Base-by-base conservation (phyloP, 2,329 filamentous ascomycete genomes). In the Thielaviopsis musarum region DNA sequence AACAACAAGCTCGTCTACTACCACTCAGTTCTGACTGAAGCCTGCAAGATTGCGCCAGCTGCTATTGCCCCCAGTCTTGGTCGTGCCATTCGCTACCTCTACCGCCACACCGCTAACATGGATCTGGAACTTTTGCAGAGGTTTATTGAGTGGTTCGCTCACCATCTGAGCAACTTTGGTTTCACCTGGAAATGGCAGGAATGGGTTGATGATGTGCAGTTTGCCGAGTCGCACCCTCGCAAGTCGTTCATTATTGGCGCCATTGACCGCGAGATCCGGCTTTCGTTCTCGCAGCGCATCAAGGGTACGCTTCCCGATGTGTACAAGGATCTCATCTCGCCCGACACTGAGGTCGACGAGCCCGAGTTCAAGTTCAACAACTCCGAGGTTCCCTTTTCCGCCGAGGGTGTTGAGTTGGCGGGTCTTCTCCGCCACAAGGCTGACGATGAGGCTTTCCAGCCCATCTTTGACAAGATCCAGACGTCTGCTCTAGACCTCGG, bases 141-240 rank as follows among this genome's bases (percentile, higher is more conserved):
- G 26, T 97, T 97, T 72, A 77, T 95, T 68, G 91, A 97, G 70
- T 98, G 93, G 93, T 98, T 98, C 68, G 82, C 91, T 19, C 93
- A 98, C 70, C 93, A 98, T 74, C 74, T 98, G 65, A 96, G 91
- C 73, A 98, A 98, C 74, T 98, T 98, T 69, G 93, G 95, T 58
- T 98, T 97, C 70, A 93, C 93, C 10, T 98, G 93, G 93, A 97
- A 97, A 72, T 98, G 93, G 93, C 85, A 87, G 17, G 93, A 98
- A 73, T 98, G 93, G 93, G 79, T 87, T 54, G 88, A 91, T 17
- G 90, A 97, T 68, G 83, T 95, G 17, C 78, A 82, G 52, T 78
- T 94, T 26, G 80, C 88, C 0, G 76, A 85, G 62, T 74, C 93
- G 38, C 83, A 95, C 69, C 91, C 93, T 1, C 87, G 85, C 73